A percentile compares a stretch with the other conserved stretches of the same genome.
Evolutionary conservation across 1,284 basidiomycete species (phyloP).

Genomic region (Cryptococcus neoformans): DNA sequence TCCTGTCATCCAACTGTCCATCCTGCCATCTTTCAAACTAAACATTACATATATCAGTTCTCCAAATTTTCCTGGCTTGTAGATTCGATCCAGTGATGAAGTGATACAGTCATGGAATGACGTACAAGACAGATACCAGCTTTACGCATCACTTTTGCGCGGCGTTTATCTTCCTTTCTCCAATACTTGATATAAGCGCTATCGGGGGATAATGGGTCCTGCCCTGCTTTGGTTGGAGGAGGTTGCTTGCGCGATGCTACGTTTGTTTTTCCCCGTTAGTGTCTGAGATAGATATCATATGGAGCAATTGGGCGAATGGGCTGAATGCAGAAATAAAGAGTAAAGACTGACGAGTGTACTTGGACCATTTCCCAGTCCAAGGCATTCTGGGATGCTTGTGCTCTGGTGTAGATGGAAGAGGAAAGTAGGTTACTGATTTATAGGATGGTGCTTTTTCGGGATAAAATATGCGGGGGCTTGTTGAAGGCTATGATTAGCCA

Average conservation of each 20-base stretch:
- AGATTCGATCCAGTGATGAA: background rate
- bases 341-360: conserved; percentile 13
- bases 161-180: conserved; percentile 17
- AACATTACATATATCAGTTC: background rate
- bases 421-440: conserved; percentile 22
- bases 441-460: conserved; percentile 3
- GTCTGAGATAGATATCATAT: background rate
- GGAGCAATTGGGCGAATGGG: background rate
- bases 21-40: conserved; percentile 36
- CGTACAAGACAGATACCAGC: conserved; percentile 36
- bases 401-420: conserved; percentile 9
- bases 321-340: background rate
- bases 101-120: background rate
- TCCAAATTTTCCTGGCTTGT: background rate
- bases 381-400: conserved; percentile 19
- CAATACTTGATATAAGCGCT: conserved; percentile 23
- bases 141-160: conserved; percentile 19
- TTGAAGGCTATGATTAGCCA: background rate
- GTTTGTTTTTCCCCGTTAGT: background rate
- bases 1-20: conserved; percentile 26
- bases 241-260: conserved; percentile 5
- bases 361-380: conserved; percentile 12
- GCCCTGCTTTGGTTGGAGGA: conserved; percentile 6
- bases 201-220: conserved; percentile 11
- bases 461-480: conserved; percentile 12